phyloP scores from a whole-genome alignment of 805 yeast genomes.

The Saccharomycopsis sp. region DNA sequence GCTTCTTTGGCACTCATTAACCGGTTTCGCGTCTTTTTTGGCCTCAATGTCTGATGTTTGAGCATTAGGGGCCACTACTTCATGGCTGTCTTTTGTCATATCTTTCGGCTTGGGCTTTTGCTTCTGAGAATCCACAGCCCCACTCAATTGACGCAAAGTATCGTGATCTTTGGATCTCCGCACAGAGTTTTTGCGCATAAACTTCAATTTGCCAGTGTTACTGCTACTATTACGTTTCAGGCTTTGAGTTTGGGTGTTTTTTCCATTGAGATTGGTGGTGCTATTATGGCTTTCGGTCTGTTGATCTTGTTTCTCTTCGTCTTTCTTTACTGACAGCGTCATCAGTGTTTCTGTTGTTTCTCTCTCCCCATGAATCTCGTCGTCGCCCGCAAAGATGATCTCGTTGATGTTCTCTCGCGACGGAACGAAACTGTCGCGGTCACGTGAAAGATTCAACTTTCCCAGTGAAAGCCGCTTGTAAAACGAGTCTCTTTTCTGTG shows the following conservation, averaged over 20 bases:
- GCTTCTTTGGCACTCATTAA: too few relatives aligned
- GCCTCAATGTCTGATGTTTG: background rate
- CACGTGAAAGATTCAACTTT: background rate
- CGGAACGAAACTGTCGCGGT: background rate
- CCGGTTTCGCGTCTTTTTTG: too few relatives aligned
- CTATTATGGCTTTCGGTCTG: background rate
- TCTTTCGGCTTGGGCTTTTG: too few relatives aligned
- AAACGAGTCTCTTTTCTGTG: constrained; percentile 1
- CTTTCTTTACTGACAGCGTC: background rate
- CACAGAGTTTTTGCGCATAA: background rate
- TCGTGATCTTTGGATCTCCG: background rate
- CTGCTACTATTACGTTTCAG: background rate
- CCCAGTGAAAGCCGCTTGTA: background rate
- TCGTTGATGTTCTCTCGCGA: background rate
- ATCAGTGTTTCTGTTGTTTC: background rate
- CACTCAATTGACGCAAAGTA: background rate
- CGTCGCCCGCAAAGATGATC: background rate
- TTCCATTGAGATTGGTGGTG: background rate
- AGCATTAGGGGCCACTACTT: background rate
- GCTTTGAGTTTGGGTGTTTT: too few relatives aligned
- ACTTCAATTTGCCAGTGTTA: background rate
- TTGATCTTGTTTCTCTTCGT: background rate
- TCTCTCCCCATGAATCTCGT: too few relatives aligned
- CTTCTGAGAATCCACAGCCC: background rate
- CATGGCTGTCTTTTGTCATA: background rate